Base-by-base conservation (phyloP, 192 early-diverging fungal species). In the Backusella psychrophila region DNA sequence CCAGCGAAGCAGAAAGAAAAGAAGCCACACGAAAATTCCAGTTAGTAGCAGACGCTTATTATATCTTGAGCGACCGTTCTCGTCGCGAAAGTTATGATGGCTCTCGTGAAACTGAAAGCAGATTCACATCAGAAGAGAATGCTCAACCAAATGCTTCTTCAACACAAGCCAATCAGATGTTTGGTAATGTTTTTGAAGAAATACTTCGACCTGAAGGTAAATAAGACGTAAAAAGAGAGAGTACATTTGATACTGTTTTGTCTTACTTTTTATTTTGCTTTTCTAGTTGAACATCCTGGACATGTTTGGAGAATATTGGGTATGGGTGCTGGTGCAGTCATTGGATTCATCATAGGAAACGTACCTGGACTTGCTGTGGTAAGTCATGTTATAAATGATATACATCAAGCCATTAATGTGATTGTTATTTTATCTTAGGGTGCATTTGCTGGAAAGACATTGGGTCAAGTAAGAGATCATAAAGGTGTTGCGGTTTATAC, bases 401-500 rank as follows among this genome's bases (percentile, higher is more conserved):
- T 34, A 23, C 31, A 34, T 33, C 8, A 31, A 49, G 19, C 17
- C 21, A 35, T 36, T 67, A 17, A 33, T 33, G 29, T 67, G 33
- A 35, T 39, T 35, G 31, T 17, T 67, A 26, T 33, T 38, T 9
- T 14, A 19, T 33, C 23, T 46, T 79, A 86, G 84, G 88, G 92
- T 66, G 90, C 80, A 17, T 87, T 85, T 72, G 90, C 85, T 9
- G 92, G 92, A 19, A 84, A 82, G 52, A 84, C 86, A 52, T 74
- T 93, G 29, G 92, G 92, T 15, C 73, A 83, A 23, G 84, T 93
- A 59, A 83, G 92, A 23, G 92, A 93, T 71, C 71, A 81, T 44
- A 91, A 91, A 34, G 81, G 81, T 49, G 81, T 79, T 21, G 78
- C 81, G 7, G 81, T 82, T 6, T 82, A 82, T 73, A 78, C 77